phyloP scores from a whole-genome alignment of 805 yeast genomes.

The Saccharomycopsis malanga region DNA sequence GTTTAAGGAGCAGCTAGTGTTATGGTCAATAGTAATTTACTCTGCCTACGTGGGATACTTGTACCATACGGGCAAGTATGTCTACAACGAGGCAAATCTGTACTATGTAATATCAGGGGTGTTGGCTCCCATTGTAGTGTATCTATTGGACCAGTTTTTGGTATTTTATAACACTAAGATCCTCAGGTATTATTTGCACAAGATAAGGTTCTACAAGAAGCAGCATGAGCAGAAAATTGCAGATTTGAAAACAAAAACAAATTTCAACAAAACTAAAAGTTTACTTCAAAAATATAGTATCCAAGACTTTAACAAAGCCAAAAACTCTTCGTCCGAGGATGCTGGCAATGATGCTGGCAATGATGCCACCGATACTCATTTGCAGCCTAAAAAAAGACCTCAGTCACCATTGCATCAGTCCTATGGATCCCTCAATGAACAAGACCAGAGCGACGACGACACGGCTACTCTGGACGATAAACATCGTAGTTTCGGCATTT shows the following conservation, averaged over 20 bases:
- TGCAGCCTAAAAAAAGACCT: neutral
- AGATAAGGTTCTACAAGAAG: slow-evolving; percentile 11
- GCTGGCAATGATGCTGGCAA: neutral
- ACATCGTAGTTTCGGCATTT: too few relatives aligned
- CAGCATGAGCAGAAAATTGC: slow-evolving; percentile 10
- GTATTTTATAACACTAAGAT: slow-evolving; percentile 3
- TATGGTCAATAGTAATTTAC: neutral
- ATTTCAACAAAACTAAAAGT: slow-evolving; percentile 18
- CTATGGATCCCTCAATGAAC: neutral
- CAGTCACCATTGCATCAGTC: neutral
- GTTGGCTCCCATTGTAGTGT: slow-evolving; percentile 1
- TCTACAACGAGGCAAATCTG: neutral
- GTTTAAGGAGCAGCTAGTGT: neutral
- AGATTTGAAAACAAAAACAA: slow-evolving; percentile 17
- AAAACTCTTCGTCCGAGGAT: too few relatives aligned
- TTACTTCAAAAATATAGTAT: slow-evolving; percentile 20
- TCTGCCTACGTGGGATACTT: slow-evolving; percentile 5
- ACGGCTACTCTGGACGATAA: slow-evolving; percentile 1
- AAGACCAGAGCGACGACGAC: neutral
- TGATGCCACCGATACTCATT: neutral
- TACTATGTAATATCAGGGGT: neutral
- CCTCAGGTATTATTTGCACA: slow-evolving; percentile 7
- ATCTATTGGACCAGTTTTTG: neutral
- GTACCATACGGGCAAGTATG: neutral
- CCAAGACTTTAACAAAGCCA: slow-evolving; percentile 8